A percentile compares a stretch with the other conserved stretches of the same genome.
phyloP scores from a whole-genome alignment of 768 basidiomycete genomes.

The Tylopilus sp. region DNA sequence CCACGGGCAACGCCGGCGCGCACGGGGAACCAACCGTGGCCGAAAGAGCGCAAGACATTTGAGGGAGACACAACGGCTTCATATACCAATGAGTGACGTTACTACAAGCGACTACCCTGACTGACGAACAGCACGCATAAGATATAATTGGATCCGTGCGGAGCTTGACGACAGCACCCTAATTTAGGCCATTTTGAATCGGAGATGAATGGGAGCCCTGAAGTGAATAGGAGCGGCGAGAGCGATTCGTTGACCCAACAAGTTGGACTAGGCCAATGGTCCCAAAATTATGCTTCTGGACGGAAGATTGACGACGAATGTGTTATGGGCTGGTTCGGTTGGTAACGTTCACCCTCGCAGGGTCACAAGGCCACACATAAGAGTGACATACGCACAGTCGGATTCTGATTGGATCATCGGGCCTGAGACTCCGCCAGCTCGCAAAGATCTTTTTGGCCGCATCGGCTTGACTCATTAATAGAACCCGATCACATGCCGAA shows the following conservation, averaged over 20 bases:
- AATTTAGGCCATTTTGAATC: not conserved
- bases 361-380: not conserved
- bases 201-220: not conserved
- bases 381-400: not conserved
- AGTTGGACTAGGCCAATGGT: not conserved
- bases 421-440: not conserved
- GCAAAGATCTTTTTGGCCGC: not conserved
- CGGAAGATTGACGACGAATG: not conserved
- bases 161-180: not conserved
- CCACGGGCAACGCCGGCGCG: not conserved
- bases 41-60: not conserved
- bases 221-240: not conserved
- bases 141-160: not conserved
- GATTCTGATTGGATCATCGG: not conserved
- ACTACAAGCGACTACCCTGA: conserved; percentile 1
- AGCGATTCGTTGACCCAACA: too few relatives aligned
- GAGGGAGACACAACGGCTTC: not conserved
- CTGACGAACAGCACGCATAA: not conserved
- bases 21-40: not conserved
- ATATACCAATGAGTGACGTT: not conserved
- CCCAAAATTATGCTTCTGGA: not conserved
- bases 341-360: not conserved
- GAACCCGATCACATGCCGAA: not conserved
- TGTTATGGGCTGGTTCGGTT: too few relatives aligned
- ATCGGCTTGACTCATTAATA: not conserved